Base-by-base conservation (phyloP, 768 basidiomycete species). In the Rhodotorula diobovata region DNA sequence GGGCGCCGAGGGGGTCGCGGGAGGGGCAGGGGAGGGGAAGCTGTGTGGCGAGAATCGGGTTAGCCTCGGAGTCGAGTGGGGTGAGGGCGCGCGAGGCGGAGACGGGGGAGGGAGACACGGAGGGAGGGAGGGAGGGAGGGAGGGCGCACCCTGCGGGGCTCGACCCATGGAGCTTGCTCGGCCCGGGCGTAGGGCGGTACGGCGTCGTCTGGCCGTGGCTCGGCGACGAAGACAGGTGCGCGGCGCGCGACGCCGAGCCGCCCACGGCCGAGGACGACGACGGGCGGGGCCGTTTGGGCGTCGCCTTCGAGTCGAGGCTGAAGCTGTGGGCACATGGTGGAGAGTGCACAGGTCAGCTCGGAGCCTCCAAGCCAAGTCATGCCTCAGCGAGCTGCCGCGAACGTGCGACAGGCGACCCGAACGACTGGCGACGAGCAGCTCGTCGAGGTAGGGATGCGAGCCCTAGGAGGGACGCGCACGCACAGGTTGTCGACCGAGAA, bases 401-500 rank as follows among this genome's bases (percentile, higher is more conserved):
- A 28, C 10, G 28, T 21, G 50, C 50, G n/a, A 30, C 23, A n/a
- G 51, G 2, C 4, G n/a, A 16, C 28, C 30, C 4, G 14, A 14
- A 30, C n/a, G 51, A n/a, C 51, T 30, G 12, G 14, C 15, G 28
- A 16, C 14, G 28, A 14, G 14, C 2, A 16, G 14, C 51, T 12
- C 28, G n/a, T 2, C 28, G 57, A 37, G 1, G 28, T 4, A 6
- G 21, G 32, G 4, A 16, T n/a, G 57, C 21, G 8, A n/a, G n/a
- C n/a, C n/a, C n/a, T 4, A 43, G 32, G 18, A 20, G n/a, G n/a
- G 41, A 25, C 4, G 37, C 11, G 34, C 1, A 55, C 70, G 56
- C 35, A 71, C 70, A 71, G 66, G 50, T 63, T 63, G 57, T 71
- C 66, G 10, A 71, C 66, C 5, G 61, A 67, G 66, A 67, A 67